Evolutionary conservation across 2,329 filamentous ascomycete genomes (phyloP).

Genomic region (Aspergillus sp.): DNA sequence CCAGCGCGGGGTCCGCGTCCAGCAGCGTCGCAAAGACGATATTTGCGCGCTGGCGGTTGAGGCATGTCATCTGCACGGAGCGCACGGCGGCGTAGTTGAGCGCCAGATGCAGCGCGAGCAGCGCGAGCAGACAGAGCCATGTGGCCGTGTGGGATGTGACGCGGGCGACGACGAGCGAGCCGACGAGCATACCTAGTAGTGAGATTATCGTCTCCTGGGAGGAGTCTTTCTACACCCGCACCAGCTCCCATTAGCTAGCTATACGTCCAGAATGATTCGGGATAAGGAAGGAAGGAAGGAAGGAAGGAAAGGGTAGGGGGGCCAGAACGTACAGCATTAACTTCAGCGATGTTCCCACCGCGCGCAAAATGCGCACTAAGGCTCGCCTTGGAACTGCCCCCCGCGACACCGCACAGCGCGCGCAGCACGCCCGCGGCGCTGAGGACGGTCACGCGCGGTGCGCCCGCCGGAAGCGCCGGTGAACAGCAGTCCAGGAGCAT

Average conservation of each 20-base stretch:
- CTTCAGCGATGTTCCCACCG: conserved; percentile 81
- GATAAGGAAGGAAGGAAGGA: too few species aligned
- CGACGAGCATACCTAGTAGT: conserved; percentile 78
- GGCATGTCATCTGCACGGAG: conserved; percentile 74
- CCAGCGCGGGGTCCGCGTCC: conserved; percentile 28
- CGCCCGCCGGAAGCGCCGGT: conserved; percentile 63
- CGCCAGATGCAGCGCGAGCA: conserved; percentile 73
- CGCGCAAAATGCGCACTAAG: conserved; percentile 88
- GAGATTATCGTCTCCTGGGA: conserved; percentile 94
- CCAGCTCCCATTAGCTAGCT: too few species aligned
- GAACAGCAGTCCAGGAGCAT: conserved; percentile 84
- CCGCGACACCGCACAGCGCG: conserved; percentile 82
- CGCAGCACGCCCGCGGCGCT: conserved; percentile 61
- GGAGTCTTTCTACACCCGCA: conserved; percentile 66
- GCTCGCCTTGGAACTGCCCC: conserved; percentile 84
- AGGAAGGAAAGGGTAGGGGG: too few species aligned
- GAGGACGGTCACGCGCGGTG: conserved; percentile 54
- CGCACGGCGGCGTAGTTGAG: conserved; percentile 86
- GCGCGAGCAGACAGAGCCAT: conserved; percentile 66
- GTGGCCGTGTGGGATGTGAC: conserved; percentile 70
- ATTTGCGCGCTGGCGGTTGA: conserved; percentile 84
- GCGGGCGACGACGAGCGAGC: conserved; percentile 74
- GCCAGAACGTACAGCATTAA: conserved; percentile 68
- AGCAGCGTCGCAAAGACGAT: conserved; percentile 66
- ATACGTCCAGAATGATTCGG: background rate